phyloP scores from a whole-genome alignment of 1,284 basidiomycete genomes.

The Mycosarcoma mackinlayi region DNA sequence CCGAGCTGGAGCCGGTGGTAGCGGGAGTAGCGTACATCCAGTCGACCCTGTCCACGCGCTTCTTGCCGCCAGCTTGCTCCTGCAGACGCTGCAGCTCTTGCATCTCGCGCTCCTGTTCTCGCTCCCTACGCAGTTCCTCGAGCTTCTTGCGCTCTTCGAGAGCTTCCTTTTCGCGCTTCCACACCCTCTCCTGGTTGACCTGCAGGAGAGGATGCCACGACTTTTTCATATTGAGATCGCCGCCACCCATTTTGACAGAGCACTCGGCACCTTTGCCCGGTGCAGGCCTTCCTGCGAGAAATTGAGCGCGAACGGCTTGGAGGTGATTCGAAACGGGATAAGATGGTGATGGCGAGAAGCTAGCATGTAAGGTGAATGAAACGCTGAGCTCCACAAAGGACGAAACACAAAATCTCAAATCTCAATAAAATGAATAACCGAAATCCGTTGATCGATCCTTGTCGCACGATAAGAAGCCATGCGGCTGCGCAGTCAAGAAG shows the following conservation, averaged over 20 bases:
- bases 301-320: no score
- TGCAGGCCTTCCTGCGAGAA: neutral
- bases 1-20: constrained; percentile 79
- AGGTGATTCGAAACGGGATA: no score
- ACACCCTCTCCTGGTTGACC: constrained; percentile 98
- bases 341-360: constrained; percentile 7
- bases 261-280: constrained; percentile 4
- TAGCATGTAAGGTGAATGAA: no score
- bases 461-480: constrained; percentile 28
- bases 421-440: constrained; percentile 15
- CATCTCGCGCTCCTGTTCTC: constrained; percentile 94
- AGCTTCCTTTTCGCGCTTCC: constrained; percentile 97
- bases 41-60: constrained; percentile 90
- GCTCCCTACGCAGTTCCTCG: constrained; percentile 93
- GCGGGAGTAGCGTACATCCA: constrained; percentile 99
- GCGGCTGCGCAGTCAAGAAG: constrained; percentile 6
- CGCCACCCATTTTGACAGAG: constrained; percentile 80
- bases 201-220: constrained; percentile 96
- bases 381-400: constrained; percentile 11
- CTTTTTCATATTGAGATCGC: constrained; percentile 87
- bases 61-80: constrained; percentile 87
- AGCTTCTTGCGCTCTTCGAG: constrained; percentile 98
- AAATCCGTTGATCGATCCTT: constrained; percentile 2
- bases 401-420: no score
- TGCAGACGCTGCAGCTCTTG: constrained; percentile 89